phyloP scores from a whole-genome alignment of 495 filamentous ascomycete genomes.

The Podospora comata region DNA sequence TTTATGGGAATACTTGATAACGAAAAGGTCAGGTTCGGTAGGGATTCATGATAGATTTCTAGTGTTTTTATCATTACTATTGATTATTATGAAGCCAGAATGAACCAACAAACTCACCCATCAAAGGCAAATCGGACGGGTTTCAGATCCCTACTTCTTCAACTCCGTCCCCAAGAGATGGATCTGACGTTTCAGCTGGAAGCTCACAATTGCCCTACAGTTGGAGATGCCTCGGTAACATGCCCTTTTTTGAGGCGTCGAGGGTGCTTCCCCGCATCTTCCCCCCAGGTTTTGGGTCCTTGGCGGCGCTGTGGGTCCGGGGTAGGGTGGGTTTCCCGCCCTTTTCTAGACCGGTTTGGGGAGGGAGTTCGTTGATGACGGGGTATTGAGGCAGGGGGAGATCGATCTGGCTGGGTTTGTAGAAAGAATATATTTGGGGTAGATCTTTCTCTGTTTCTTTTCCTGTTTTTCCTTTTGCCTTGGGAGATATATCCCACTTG shows the following conservation, averaged over 20 bases:
- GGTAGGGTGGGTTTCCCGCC: neutral
- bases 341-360: neutral
- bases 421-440: neutral
- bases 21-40: no score
- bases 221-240: neutral
- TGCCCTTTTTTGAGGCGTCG: neutral
- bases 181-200: neutral
- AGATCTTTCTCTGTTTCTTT: neutral
- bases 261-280: neutral
- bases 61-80: no score
- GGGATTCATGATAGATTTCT: no score
- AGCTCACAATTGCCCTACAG: neutral
- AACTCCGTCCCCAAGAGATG: neutral
- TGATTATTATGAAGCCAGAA: no score
- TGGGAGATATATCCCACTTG: neutral
- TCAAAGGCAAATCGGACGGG: neutral
- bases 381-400: neutral
- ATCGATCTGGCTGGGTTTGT: neutral
- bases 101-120: neutral
- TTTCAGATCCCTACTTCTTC: neutral
- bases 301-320: neutral
- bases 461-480: neutral
- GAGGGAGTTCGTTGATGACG: neutral
- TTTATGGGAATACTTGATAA: no score
- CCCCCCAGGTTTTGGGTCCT: neutral